Evolutionary conservation across 345 rosid genomes (phyloP), one percentile per base, ranked within the genome.

Genomic region (Fremontodendron californicum): DNA sequence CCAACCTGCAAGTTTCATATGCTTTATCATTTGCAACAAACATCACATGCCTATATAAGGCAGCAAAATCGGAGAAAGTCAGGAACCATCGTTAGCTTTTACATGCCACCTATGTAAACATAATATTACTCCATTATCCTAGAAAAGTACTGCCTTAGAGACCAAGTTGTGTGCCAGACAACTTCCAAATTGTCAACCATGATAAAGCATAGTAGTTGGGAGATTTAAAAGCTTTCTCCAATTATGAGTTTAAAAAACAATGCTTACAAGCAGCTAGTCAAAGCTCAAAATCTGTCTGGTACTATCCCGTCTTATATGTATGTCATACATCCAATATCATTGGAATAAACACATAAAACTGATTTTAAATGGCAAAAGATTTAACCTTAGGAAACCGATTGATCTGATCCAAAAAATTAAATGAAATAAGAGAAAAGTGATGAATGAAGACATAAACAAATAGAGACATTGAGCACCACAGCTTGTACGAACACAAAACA

Each of bases 361-460:
- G 65, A 82, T 27, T 45, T 60, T 48, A 67, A 42, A 45, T 10
- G 51, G 16, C 19, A 23, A 35, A 69, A 74, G 81, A 57, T 40
- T 49, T 37, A 78, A 93, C 99, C 99, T 91, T 93, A n/a, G 98
- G 99, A 12, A 45, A 11, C 16, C 12, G 16, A 45, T 16, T 45
- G 10, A 45, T 45, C 4, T 45, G 49, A 45, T 45, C 16, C 49
- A 48, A 15, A 45, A 15, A 48, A 15, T 4, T 13, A 48, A 48
- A 15, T 0, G 2, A 49, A 0, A 15, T 16, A 49, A 49, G 54
- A 49, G 54, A 5, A 49, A n/a, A n/a, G n/a, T 49, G n/a, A 49
- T 16, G 54, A 49, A 49, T 49, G 54, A 49, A 49, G 54, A 49
- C 7, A 49, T 33, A 33, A 15, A 49, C 54, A 16, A 16, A 43